These are phyloP conservation scores for Metschnikowia baotianmanensis DNA, from an alignment of 805 yeast species.

Conservation along the genomic window DNA sequence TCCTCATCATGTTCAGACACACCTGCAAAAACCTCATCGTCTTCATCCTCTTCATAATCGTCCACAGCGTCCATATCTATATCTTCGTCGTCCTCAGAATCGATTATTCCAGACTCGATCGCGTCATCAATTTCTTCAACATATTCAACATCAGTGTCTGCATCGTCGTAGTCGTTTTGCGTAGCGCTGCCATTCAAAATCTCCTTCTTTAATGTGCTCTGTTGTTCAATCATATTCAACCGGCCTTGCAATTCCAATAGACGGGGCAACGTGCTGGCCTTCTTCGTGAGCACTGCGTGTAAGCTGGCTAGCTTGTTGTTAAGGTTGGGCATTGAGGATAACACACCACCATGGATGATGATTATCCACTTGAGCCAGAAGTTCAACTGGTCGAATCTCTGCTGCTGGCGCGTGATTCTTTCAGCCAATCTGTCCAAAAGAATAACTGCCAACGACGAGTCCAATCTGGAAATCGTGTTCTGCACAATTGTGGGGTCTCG, in stretches of 20 bases:
- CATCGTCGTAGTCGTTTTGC: slow-evolving; percentile 26
- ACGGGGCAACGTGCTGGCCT: slow-evolving; percentile 48
- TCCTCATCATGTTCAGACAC: slow-evolving; percentile 19
- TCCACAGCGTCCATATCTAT: slow-evolving; percentile 12
- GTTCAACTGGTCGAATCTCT: slow-evolving; percentile 48
- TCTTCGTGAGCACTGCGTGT: slow-evolving; percentile 47
- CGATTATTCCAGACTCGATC: slow-evolving; percentile 18
- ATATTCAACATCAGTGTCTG: slow-evolving; percentile 61
- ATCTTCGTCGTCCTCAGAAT: slow-evolving; percentile 19
- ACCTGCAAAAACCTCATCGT: slow-evolving; percentile 6
- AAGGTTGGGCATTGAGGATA: slow-evolving; percentile 46
- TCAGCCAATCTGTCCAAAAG: slow-evolving; percentile 54
- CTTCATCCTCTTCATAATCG: slow-evolving; percentile 10
- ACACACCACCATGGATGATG: slow-evolving; percentile 52
- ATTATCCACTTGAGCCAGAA: slow-evolving; percentile 58
- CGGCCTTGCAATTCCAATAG: slow-evolving; percentile 52
- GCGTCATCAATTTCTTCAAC: slow-evolving; percentile 66
- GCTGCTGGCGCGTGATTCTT: slow-evolving; percentile 48
- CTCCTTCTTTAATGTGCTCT: slow-evolving; percentile 41
- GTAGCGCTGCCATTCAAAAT: slow-evolving; percentile 27
- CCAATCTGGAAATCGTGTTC: slow-evolving; percentile 48
- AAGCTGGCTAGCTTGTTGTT: slow-evolving; percentile 41
- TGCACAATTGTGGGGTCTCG: slow-evolving; percentile 50
- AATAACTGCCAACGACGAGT: slow-evolving; percentile 47
- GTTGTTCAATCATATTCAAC: slow-evolving; percentile 46